A percentile compares a stretch with the other conserved stretches of the same genome.
Evolutionary conservation across 495 filamentous ascomycete species (phyloP).

Genomic region (Hypoxylon fragiforme): DNA sequence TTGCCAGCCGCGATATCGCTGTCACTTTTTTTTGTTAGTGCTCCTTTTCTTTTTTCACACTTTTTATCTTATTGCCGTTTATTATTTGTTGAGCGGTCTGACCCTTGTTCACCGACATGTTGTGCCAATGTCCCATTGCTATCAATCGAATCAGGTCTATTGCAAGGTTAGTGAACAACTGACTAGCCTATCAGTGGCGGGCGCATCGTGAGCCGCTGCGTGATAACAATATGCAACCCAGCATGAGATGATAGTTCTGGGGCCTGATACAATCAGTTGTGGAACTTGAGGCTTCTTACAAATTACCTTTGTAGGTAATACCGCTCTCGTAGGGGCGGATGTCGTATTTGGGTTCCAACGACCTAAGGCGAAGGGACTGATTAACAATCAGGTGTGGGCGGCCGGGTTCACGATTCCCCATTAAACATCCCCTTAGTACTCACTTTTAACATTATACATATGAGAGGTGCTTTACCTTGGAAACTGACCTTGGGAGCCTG

Average conservation of each 20-base stretch:
- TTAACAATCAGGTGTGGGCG: slow-evolving; percentile 11
- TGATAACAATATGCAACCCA: not conserved
- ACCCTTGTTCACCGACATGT: slow-evolving; percentile 21
- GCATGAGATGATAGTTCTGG: slow-evolving; percentile 1
- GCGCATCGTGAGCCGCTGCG: not conserved
- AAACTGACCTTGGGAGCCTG: too few relatives aligned
- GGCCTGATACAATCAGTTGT: slow-evolving; percentile 8
- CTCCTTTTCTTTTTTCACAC: too few relatives aligned
- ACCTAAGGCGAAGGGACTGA: not conserved
- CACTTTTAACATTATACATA: not conserved
- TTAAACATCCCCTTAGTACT: not conserved
- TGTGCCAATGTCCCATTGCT: slow-evolving; percentile 9
- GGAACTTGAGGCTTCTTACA: slow-evolving; percentile 11
- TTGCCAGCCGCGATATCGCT: too few relatives aligned
- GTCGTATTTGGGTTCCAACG: too few relatives aligned
- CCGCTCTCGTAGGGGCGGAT: not conserved
- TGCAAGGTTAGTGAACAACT: too few relatives aligned
- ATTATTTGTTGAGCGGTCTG: slow-evolving; percentile 24
- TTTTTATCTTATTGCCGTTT: slow-evolving; percentile 5
- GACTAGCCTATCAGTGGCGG: slow-evolving; percentile 14
- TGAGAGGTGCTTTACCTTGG: too few relatives aligned
- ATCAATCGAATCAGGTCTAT: slow-evolving; percentile 2
- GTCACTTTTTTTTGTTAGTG: too few relatives aligned
- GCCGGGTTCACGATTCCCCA: slow-evolving; percentile 4
- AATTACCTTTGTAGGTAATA: slow-evolving; percentile 18